phyloP scores from a whole-genome alignment of 805 yeast species.

The Metschnikowia lunata region DNA sequence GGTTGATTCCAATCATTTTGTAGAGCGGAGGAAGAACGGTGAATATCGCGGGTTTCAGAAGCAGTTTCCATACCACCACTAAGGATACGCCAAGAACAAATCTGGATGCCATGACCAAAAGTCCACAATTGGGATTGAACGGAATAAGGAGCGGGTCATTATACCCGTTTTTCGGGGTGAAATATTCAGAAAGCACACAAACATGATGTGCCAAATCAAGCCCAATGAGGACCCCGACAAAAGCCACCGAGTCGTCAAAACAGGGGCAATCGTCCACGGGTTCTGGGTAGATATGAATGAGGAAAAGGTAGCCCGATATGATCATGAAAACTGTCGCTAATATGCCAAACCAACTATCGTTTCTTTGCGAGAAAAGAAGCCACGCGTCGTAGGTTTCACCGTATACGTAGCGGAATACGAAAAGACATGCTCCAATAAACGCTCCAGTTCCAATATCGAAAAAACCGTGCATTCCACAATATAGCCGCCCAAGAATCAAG shows the following conservation, averaged over 20 bases:
- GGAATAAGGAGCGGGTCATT: slow-evolving; percentile 37
- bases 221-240: slow-evolving; percentile 83
- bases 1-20: slow-evolving; percentile 33
- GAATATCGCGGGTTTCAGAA: slow-evolving; percentile 65
- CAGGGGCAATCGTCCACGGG: slow-evolving; percentile 96
- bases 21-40: slow-evolving; percentile 57
- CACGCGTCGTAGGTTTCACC: slow-evolving; percentile 45
- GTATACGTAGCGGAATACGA: slow-evolving; percentile 40
- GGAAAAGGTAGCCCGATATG: slow-evolving; percentile 37
- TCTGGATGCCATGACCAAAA: slow-evolving; percentile 35
- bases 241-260: slow-evolving; percentile 91
- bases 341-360: slow-evolving; percentile 18
- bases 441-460: slow-evolving; percentile 69
- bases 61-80: slow-evolving; percentile 69
- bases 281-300: slow-evolving; percentile 67
- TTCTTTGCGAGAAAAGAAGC: slow-evolving; percentile 27
- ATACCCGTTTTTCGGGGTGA: slow-evolving; percentile 16
- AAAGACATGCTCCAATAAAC: slow-evolving; percentile 53
- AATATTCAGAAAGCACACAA: slow-evolving; percentile 29
- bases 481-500: slow-evolving; percentile 73
- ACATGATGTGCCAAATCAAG: slow-evolving; percentile 60
- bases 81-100: slow-evolving; percentile 55
- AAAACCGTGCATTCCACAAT: slow-evolving; percentile 97
- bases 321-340: slow-evolving; percentile 34
- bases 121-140: slow-evolving; percentile 4